Percentiles rank a stretch among this genome's conserved stretches.
phyloP scores from a whole-genome alignment of 1,139 yeast species.

The Zygoascus sp. region DNA sequence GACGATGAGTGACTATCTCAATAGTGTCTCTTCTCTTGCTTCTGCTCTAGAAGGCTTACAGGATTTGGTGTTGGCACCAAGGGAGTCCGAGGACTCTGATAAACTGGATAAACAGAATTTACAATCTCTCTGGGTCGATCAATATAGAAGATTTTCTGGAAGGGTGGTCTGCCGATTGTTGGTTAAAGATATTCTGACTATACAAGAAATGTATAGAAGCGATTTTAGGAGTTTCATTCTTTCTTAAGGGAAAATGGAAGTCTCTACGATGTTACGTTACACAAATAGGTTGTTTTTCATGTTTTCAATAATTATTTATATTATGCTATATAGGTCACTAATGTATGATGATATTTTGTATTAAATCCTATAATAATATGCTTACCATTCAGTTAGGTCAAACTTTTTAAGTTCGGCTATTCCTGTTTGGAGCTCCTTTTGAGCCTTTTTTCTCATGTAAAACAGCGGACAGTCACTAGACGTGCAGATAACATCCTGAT shows the following conservation, averaged over 20 bases:
- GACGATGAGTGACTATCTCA: slow-evolving; percentile 14
- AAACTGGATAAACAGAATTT: slow-evolving; percentile 11
- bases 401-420: slow-evolving; percentile 68
- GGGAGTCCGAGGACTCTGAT: not conserved
- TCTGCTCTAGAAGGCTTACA: slow-evolving; percentile 19
- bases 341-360: slow-evolving; percentile 5
- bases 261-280: slow-evolving; percentile 1
- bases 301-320: slow-evolving; percentile 4
- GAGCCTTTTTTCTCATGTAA: slow-evolving; percentile 94
- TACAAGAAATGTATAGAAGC: slow-evolving; percentile 23
- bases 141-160: slow-evolving; percentile 22
- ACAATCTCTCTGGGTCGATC: slow-evolving; percentile 19
- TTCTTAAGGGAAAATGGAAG: not conserved
- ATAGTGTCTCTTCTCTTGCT: slow-evolving; percentile 18
- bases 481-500: slow-evolving; percentile 92
- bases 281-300: not conserved
- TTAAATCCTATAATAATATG: not conserved
- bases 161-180: slow-evolving; percentile 24
- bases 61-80: slow-evolving; percentile 9
- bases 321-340: slow-evolving; percentile 7
- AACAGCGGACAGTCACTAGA: slow-evolving; percentile 96
- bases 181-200: slow-evolving; percentile 23
- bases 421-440: slow-evolving; percentile 73
- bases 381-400: slow-evolving; percentile 39
- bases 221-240: slow-evolving; percentile 20